Evolutionary conservation across 345 rosid genomes (phyloP), one percentile per base, ranked within the genome.

Genomic region (Pugionium cornutum): DNA sequence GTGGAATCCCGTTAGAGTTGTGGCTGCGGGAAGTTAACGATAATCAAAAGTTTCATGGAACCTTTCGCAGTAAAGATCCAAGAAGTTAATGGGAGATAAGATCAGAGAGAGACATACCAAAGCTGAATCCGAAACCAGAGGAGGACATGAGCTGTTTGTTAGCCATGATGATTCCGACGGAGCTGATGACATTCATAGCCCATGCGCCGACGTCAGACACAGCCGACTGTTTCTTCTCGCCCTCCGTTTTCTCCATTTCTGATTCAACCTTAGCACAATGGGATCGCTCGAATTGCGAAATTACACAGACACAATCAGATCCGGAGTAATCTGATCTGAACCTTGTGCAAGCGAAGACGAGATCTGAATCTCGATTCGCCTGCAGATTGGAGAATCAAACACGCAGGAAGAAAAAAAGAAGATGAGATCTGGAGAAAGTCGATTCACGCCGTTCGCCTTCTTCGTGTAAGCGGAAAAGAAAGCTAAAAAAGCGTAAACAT

Each of bases 131-230:
- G 54, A 82, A 89, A 36, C 98, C 97, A 39, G 67, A 57, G 56
- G 90, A 56, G 3, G 97, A 83, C 97, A 92, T 89, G 53, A 92
- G 96, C 79, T 88, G 97, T 83, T 92, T 92, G 77, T 92, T 92
- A 47, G 90, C 97, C 98, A 92, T 88, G 47, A 89, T 92, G 67
- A 92, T 85, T 28, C 97, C 96, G 37, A 92, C 96, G 60, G 97
- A 92, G 81, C 97, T 92, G 29, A 89, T 25, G 4, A 89, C 83
- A 64, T 92, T 92, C 97, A 89, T 88, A 40, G 80, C 96, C 98
- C 97, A 92, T 1, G 98, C 18, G 18, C 98, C 18, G 18, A 85
- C 82, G 66, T 92, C 88, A 0, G 98, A 92, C 9, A 92, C 91
- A 8, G 88, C 58, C 62, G 91, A 73, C 67, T 79, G 69, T 55